A percentile compares a stretch with the other conserved stretches of the same genome.
Evolutionary conservation across 768 basidiomycete genomes (phyloP).

Genomic region (Hemileccinum impolitum): DNA sequence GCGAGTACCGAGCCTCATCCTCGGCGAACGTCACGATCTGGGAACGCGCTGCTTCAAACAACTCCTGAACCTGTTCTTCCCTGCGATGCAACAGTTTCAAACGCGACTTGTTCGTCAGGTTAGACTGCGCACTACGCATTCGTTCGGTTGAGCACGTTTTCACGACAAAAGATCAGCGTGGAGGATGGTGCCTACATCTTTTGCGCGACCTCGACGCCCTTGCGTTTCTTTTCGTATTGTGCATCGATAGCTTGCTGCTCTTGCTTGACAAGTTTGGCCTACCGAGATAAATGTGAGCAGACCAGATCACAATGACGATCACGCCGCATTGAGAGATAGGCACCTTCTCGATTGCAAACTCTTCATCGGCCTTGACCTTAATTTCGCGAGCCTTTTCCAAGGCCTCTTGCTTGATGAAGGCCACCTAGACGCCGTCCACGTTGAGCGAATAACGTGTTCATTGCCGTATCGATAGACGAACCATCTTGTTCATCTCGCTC

Average conservation of each 20-base stretch:
- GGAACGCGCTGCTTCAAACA: constrained; percentile 72
- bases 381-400: constrained; percentile 97
- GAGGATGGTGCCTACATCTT: constrained; percentile 71
- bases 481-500: constrained; percentile 99
- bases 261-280: constrained; percentile 97
- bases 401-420: constrained; percentile 99
- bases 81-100: constrained; percentile 85
- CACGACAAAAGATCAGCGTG: neutral
- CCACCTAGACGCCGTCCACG: constrained; percentile 53
- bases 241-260: constrained; percentile 94
- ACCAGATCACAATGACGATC: no score
- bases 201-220: constrained; percentile 89
- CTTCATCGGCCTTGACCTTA: constrained; percentile 95
- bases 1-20: constrained; percentile 66
- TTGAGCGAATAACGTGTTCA: constrained; percentile 1
- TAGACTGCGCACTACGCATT: constrained; percentile 78
- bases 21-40: constrained; percentile 59
- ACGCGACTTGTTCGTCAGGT: constrained; percentile 93
- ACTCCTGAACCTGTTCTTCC: constrained; percentile 87
- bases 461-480: constrained; percentile 32
- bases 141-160: constrained; percentile 4
- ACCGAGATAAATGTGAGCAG: neutral
- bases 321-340: neutral
- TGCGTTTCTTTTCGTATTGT: constrained; percentile 93
- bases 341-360: constrained; percentile 98